Evolutionary conservation across 345 rosid genomes (phyloP), one percentile per base, ranked within the genome.

Genomic region (Eucalyptus victrix): DNA sequence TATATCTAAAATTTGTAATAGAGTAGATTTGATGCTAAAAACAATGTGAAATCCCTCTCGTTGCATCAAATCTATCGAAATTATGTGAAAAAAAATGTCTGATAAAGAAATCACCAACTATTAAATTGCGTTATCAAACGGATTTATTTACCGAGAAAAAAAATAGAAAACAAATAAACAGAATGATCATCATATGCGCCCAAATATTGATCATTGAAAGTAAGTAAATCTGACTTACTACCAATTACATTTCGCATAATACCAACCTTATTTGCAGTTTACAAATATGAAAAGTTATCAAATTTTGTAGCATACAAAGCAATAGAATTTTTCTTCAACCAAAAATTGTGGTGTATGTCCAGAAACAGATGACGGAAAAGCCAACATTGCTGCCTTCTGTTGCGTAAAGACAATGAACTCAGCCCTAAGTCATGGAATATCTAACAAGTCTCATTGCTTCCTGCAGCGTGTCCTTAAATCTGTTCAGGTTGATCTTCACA

Each of bases 381-480:
- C 81, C 44, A 72, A 72, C 10, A 8, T 10, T 53, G 58, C 24
- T 19, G 24, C 56, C 56, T 53, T 53, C 56, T 53, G 56, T 53
- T 53, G 56, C 24, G 56, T 7, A 19, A 53, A 19, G 24, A 19
- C 56, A 53, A 19, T 19, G 56, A 53, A 53, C 56, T 19, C 56
- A 53, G 24, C 80, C 80, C 44, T 69, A 18, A 50, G 89, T 83
- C 67, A 15, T 34, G 12, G 34, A 86, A 49, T 26, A 56, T 51
- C 76, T 32, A 34, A 89, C 26, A 28, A 92, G 89, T 69, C 80
- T 65, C 91, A 58, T 67, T 53, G 93, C 94, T 90, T 93, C 86
- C 80, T 49, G 18, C 50, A 93, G 60, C 6, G 93, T 92, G 67
- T 91, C 65, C 76, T 87, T 89, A 56, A 93, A 91, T 88, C 93